These are phyloP conservation scores for Cladosporium phlei DNA, from an alignment of 2,329 filamentous ascomycete species.

Conservation along the genomic window DNA sequence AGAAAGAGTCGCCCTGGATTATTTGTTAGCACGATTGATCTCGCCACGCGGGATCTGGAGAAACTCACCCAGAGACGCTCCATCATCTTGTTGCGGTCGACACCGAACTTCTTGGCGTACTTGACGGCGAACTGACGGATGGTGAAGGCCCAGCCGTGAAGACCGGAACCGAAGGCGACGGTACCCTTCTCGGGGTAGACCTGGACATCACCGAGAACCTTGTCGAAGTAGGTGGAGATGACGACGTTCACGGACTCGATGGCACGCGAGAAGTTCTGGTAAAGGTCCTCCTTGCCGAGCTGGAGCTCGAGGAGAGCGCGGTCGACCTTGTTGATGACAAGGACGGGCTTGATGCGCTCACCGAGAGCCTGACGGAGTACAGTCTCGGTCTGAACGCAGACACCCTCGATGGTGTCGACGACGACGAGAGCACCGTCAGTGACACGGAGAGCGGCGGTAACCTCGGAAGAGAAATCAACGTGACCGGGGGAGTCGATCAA, in stretches of 20 bases:
- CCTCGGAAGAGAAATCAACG: slow-evolving; percentile 99
- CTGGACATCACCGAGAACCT: slow-evolving; percentile 93
- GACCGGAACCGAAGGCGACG: slow-evolving; percentile 98
- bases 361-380: slow-evolving; percentile 97
- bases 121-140: slow-evolving; percentile 92
- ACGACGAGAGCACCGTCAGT: slow-evolving; percentile 99
- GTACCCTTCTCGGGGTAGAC: slow-evolving; percentile 97
- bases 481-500: slow-evolving; percentile 99
- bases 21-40: slow-evolving; percentile 17
- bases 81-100: slow-evolving; percentile 99
- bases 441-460: slow-evolving; percentile 98
- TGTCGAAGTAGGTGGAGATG: slow-evolving; percentile 98
- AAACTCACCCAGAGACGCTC: slow-evolving; percentile 89
- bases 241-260: slow-evolving; percentile 99
- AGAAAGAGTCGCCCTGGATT: slow-evolving; percentile 84
- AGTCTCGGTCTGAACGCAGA: slow-evolving; percentile 99
- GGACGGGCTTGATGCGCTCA: slow-evolving; percentile 99
- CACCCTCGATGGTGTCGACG: slow-evolving; percentile 99
- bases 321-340: slow-evolving; percentile 99
- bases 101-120: slow-evolving; percentile 99
- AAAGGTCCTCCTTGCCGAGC: slow-evolving; percentile 97
- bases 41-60: background rate
- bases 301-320: slow-evolving; percentile 98
- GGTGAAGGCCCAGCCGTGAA: slow-evolving; percentile 99
- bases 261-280: slow-evolving; percentile 99